phyloP scores from a whole-genome alignment of 257 asterid species.

The Forsythia viridissima region DNA sequence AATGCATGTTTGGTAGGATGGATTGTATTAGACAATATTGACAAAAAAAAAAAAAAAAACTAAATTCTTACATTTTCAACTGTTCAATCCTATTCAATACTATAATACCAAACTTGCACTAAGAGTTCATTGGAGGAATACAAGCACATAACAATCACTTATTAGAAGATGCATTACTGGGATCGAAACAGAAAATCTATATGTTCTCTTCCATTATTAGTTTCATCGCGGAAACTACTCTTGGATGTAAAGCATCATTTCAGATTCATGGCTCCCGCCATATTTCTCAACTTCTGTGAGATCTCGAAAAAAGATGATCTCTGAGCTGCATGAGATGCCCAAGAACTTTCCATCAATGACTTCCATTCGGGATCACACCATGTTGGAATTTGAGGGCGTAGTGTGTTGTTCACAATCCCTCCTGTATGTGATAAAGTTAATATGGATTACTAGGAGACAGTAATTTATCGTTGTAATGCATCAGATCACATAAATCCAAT shows the following conservation, averaged over 20 bases:
- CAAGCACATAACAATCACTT: constrained; percentile 28
- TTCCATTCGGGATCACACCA: constrained; percentile 99
- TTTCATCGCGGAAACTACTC: constrained; percentile 8
- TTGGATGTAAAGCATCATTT: constrained; percentile 41
- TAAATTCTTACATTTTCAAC: not conserved
- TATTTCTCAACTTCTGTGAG: constrained; percentile 82
- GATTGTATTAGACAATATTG: not conserved
- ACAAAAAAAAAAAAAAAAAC: not conserved
- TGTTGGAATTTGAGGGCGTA: constrained; percentile 90
- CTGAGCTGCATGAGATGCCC: constrained; percentile 73
- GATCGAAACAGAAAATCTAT: constrained; percentile 5
- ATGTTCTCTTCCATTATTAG: constrained; percentile 27
- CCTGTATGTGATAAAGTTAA: constrained; percentile 40
- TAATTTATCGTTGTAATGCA: too few relatives aligned
- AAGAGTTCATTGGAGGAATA: constrained; percentile 33
- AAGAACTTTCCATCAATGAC: constrained; percentile 85
- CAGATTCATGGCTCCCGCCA: constrained; percentile 96
- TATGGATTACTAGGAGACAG: constrained; percentile 2
- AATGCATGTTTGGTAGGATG: not conserved
- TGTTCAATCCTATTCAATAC: not conserved
- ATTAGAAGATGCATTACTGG: not conserved
- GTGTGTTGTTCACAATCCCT: constrained; percentile 84
- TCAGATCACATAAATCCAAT: too few relatives aligned
- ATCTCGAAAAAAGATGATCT: constrained; percentile 92
- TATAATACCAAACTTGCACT: not conserved